Conservation (phyloP, 2,329 filamentous ascomycete species). For the Hypoxylon sp. region DNA sequence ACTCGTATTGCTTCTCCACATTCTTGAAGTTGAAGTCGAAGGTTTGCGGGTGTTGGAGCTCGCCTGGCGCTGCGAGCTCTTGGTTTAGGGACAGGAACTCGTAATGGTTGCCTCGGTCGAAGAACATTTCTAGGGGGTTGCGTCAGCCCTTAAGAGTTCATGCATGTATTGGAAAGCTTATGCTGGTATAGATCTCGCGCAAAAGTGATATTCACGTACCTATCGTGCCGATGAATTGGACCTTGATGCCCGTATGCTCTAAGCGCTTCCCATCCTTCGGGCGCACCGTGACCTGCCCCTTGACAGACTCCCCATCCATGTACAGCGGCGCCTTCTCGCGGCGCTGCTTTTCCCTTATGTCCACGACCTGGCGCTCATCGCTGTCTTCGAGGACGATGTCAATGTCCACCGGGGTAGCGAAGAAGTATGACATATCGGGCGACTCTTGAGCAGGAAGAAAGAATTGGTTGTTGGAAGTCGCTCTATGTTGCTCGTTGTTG, state of each 20-base stretch:
- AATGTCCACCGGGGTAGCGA: conserved; percentile 98
- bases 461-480: conserved; percentile 26
- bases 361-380: conserved; percentile 94
- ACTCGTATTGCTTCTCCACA: conserved; percentile 99
- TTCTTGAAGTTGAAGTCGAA: conserved; percentile 99
- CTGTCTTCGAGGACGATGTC: conserved; percentile 97
- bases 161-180: neutral
- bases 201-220: conserved; percentile 67
- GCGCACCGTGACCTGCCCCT: conserved; percentile 92
- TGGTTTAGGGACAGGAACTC: conserved; percentile 98
- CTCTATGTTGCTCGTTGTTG: conserved; percentile 21
- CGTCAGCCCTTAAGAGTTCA: conserved; percentile 1
- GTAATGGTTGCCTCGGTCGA: conserved; percentile 98
- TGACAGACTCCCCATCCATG: conserved; percentile 98
- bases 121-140: conserved; percentile 89
- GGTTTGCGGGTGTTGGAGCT: conserved; percentile 98
- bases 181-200: neutral
- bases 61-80: conserved; percentile 95
- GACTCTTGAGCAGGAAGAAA: conserved; percentile 10
- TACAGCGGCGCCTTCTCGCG: conserved; percentile 97
- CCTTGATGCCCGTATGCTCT: conserved; percentile 99
- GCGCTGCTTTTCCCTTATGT: conserved; percentile 97
- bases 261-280: conserved; percentile 98
- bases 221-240: conserved; percentile 99
- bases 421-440: conserved; percentile 90